phyloP scores from a whole-genome alignment of 129 eudicot species.

The Chrysanthemum lavandulifolium region DNA sequence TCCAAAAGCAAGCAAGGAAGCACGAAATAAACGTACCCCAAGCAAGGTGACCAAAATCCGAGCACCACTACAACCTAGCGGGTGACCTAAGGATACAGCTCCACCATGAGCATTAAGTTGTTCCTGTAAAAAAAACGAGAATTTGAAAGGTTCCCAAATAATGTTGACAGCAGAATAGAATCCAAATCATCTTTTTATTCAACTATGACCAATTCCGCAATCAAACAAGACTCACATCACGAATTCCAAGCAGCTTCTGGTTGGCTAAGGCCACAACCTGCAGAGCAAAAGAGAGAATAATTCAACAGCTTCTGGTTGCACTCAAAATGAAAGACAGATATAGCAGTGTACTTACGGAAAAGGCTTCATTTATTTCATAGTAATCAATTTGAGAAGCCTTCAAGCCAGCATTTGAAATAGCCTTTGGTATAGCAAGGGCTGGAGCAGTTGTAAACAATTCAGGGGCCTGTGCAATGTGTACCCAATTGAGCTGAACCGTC shows the following conservation, averaged over 20 bases:
- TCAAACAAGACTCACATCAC: constrained; percentile 52
- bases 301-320: neutral
- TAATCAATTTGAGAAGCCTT: constrained; percentile 68
- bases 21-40: constrained; percentile 49
- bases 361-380: constrained; percentile 92
- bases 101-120: constrained; percentile 88
- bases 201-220: neutral
- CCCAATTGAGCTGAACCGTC: neutral
- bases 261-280: constrained; percentile 98
- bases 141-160: neutral
- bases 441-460: constrained; percentile 93
- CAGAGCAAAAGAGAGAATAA: constrained; percentile 16
- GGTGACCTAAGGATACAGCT: constrained; percentile 97
- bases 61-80: constrained; percentile 98
- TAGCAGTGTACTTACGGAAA: constrained; percentile 56
- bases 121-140: constrained; percentile 40
- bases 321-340: neutral
- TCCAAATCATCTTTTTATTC: too few species aligned
- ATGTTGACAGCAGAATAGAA: too few species aligned
- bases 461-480: constrained; percentile 58
- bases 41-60: constrained; percentile 84
- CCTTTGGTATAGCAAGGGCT: constrained; percentile 89
- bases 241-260: constrained; percentile 71
- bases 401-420: constrained; percentile 82
- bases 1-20: neutral